A percentile compares a stretch with the other conserved stretches of the same genome.
These are phyloP conservation scores for Fomitopsis betulina DNA, from an alignment of 1,284 basidiomycete genomes.

Conservation along the genomic window DNA sequence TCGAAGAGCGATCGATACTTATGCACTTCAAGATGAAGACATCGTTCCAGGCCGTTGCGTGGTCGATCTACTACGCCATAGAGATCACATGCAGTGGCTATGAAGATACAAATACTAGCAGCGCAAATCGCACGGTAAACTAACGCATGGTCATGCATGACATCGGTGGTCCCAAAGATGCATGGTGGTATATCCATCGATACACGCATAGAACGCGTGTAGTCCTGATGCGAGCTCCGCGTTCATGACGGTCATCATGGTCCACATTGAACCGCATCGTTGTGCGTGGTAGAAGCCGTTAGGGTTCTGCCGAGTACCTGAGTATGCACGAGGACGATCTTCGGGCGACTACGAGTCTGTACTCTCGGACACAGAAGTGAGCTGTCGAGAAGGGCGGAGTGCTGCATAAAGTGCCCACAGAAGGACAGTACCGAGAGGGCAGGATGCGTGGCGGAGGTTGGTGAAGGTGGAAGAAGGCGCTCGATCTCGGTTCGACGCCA, in stretches of 20 bases:
- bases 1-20: too few species aligned
- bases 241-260: neutral
- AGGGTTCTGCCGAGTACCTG: neutral
- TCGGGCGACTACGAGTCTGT: neutral
- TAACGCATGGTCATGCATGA: too few species aligned
- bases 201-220: neutral
- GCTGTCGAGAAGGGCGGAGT: neutral
- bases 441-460: neutral
- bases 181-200: neutral
- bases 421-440: neutral
- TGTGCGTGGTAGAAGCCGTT: neutral
- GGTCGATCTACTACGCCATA: too few species aligned
- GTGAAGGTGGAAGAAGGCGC: slow-evolving; percentile 5
- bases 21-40: too few species aligned
- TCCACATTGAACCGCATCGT: neutral
- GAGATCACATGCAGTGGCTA: too few species aligned
- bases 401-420: neutral
- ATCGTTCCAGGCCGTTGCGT: too few species aligned
- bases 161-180: too few species aligned
- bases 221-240: neutral
- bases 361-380: too few species aligned
- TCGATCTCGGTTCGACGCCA: neutral
- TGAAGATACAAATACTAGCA: too few species aligned
- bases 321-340: neutral
- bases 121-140: too few species aligned